Base-by-base conservation (phyloP, 1,139 yeast genomes). In the Pichia sp. region DNA sequence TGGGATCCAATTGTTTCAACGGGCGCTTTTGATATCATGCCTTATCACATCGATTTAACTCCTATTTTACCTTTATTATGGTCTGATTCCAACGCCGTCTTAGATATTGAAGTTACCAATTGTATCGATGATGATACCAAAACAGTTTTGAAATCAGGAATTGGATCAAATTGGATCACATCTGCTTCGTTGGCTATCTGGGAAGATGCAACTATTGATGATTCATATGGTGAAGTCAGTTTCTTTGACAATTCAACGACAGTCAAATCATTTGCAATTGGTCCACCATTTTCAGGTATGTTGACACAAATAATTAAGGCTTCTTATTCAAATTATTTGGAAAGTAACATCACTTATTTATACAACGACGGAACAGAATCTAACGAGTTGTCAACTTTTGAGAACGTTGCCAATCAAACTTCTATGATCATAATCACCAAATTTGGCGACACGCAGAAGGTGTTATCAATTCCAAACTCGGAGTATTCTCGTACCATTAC, bases 1-100 rank as follows among this genome's bases (percentile, higher is more conserved):
- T 86, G 95, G 95, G 69, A 73, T 38, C 85, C 95, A 4, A 77
- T 84, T 47, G 95, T 86, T 11, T 79, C 85, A 3, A 71, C 73
- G 29, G 73, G 78, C 49, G 83, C 95, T 0, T 85, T 80, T 63
- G 94, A 86, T 60, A 67, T 86, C 32, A 80, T 77, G 26, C 69
- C 81, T 3, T 69, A 81, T 52, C 79, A 76, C 47, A 58, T 85
- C 41, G 95, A 85, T 53, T 57, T 86, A 44, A 76, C 88, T 5
- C 77, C 85, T 0, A 70, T 79, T 50, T 64, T 85, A 48, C 92
- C 94, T 3, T 57, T 64, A 37, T 62, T 85, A 35, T 81, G 87
- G 85, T 8, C 8, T 8, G 56, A 54, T 6, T 47, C 53, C 9
- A 48, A 53, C 10, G 57, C 64, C 5, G 58, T 58, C 26, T 54